These are phyloP conservation scores for Cymbopogon flexuosus DNA, from an alignment of 202 grass and related monocot species.

Conservation along the genomic window DNA sequence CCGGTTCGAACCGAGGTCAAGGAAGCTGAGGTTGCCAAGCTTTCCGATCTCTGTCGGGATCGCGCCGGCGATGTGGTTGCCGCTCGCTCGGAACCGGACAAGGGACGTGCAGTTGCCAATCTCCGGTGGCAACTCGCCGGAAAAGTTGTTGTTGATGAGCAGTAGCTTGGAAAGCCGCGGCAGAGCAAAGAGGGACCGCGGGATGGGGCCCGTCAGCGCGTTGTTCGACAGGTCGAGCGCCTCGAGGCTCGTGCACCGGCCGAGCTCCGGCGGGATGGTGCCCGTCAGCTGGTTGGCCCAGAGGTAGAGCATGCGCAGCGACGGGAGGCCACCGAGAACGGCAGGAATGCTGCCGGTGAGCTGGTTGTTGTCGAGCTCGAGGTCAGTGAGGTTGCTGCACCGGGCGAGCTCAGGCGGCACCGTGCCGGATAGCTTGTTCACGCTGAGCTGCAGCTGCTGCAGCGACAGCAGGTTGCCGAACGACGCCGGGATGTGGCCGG, in stretches of 20 bases:
- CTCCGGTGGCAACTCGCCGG: conserved; percentile 55
- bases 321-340: conserved; percentile 38
- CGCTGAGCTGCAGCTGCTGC: conserved; percentile 78
- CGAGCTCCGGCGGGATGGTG: conserved; percentile 57
- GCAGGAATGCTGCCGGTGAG: conserved; percentile 54
- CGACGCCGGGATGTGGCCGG: conserved; percentile 59
- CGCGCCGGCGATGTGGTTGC: conserved; percentile 59
- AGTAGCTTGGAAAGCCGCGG: conserved; percentile 58
- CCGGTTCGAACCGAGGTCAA: conserved; percentile 63
- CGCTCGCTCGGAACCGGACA: conserved; percentile 51
- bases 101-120: conserved; percentile 70
- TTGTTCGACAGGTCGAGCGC: conserved; percentile 76
- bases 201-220: conserved; percentile 52
- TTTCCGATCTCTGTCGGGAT: conserved; percentile 55
- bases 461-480: conserved; percentile 49
- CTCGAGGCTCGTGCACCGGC: conserved; percentile 54
- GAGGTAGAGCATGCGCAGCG: conserved; percentile 67
- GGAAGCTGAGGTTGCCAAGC: conserved; percentile 71
- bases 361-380: conserved; percentile 86
- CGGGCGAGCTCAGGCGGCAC: conserved; percentile 50
- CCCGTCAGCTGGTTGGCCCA: conserved; percentile 71
- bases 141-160: conserved; percentile 64
- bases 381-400: conserved; percentile 68
- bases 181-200: conserved; percentile 45
- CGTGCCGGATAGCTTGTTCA: conserved; percentile 67